These are phyloP conservation scores for Boechera stricta DNA, from an alignment of 345 rosid genomes.

Conservation along the genomic window DNA sequence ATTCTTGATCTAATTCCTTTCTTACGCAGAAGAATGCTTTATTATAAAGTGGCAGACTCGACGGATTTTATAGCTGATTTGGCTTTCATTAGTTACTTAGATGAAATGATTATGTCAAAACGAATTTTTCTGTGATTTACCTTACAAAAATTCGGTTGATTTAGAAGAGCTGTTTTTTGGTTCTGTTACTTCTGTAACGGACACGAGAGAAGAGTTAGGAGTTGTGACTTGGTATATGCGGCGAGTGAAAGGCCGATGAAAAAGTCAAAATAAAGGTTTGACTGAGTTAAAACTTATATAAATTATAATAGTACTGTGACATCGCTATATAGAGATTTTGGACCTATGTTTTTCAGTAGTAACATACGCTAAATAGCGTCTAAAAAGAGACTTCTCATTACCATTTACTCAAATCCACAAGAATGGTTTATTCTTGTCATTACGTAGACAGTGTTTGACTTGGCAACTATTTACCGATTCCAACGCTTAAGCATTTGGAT, in stretches of 20 bases:
- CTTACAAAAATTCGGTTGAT: not conserved
- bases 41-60: not conserved
- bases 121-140: not conserved
- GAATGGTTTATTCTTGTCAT: too few species aligned
- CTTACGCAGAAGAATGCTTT: not conserved
- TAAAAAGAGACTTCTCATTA: too few species aligned
- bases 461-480: too few species aligned
- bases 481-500: too few species aligned
- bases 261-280: slow-evolving; percentile 13
- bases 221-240: slow-evolving; percentile 5
- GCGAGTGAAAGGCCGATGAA: not conserved
- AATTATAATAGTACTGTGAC: too few species aligned
- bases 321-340: too few species aligned
- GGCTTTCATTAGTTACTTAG: not conserved
- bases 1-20: not conserved
- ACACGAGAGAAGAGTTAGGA: slow-evolving; percentile 3
- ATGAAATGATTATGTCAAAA: not conserved
- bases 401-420: too few species aligned
- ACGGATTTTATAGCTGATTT: not conserved
- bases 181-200: not conserved
- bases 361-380: too few species aligned
- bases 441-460: too few species aligned
- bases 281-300: not conserved
- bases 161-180: not conserved
- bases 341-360: too few species aligned